phyloP scores from a whole-genome alignment of 306 rosid genomes.

The Cicer judaicum region DNA sequence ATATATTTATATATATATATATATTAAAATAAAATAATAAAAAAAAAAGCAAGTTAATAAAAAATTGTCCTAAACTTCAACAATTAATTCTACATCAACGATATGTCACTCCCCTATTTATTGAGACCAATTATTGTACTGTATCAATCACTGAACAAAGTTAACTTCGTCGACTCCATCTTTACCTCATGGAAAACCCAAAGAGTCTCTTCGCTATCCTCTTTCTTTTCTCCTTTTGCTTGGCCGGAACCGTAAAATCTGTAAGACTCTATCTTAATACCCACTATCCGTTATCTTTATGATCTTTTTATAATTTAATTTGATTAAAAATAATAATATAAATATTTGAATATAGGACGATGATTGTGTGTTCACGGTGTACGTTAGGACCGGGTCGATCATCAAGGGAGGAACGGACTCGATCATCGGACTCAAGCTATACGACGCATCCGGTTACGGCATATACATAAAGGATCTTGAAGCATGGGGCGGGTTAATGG shows the following conservation, averaged over 20 bases:
- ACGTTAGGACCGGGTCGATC: conserved; percentile 67
- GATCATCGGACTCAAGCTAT: conserved; percentile 47
- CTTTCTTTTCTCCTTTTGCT: conserved; percentile 38
- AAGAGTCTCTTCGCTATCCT: conserved; percentile 31
- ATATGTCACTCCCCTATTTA: conserved; percentile 18
- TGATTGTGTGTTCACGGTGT: conserved; percentile 69
- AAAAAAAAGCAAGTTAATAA: conserved; percentile 3
- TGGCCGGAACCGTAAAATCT: conserved; percentile 43
- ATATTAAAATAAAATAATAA: not conserved
- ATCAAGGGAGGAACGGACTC: conserved; percentile 78
- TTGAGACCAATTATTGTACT: not conserved
- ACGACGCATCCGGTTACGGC: conserved; percentile 46
- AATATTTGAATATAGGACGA: conserved; percentile 46
- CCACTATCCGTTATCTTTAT: not conserved
- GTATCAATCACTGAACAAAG: not conserved
- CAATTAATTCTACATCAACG: not conserved
- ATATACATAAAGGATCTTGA: conserved; percentile 55
- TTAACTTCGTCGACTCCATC: not conserved
- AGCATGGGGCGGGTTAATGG: conserved; percentile 85
- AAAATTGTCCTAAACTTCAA: not conserved
- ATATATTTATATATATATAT: too few relatives aligned
- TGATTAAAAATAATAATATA: not conserved
- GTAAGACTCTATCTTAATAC: conserved; percentile 24
- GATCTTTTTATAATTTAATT: not conserved
- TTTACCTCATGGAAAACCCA: conserved; percentile 43